phyloP scores from a whole-genome alignment of 352 stramenopile genomes.

The Phytopythium helicoides region DNA sequence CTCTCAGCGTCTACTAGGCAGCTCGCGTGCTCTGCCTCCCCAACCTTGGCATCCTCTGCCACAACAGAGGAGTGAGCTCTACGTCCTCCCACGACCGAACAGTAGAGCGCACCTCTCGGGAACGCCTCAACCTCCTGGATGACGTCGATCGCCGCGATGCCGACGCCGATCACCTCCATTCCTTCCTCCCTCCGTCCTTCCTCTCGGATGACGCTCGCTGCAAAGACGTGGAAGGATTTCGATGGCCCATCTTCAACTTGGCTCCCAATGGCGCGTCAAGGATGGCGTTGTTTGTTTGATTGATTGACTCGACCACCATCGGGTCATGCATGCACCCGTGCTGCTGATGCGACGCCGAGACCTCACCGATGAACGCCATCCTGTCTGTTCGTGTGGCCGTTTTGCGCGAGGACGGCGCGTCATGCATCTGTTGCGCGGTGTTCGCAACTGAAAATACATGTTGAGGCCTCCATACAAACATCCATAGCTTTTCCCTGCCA shows the following conservation, averaged over 20 bases:
- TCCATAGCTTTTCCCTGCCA: background rate
- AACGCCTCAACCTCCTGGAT: slow-evolving; percentile 59
- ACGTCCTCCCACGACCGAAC: background rate
- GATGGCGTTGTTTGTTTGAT: too few species aligned
- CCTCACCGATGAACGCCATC: too few species aligned
- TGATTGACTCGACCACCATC: too few species aligned
- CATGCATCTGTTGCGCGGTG: background rate
- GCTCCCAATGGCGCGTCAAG: background rate
- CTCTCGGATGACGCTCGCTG: background rate
- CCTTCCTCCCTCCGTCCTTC: background rate
- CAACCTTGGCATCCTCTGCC: slow-evolving; percentile 60
- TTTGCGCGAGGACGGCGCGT: background rate
- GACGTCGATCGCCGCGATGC: slow-evolving; percentile 73
- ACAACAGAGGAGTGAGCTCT: slow-evolving; percentile 1
- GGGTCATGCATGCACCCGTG: too few species aligned
- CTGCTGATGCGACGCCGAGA: too few species aligned
- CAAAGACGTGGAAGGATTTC: background rate
- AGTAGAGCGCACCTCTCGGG: slow-evolving; percentile 36
- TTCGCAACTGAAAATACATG: background rate
- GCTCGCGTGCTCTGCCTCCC: background rate
- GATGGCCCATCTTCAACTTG: slow-evolving; percentile 18
- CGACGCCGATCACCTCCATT: slow-evolving; percentile 63
- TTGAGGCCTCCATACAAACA: background rate
- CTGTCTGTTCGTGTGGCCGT: background rate
- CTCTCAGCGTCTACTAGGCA: background rate